Evolutionary conservation across 1,284 basidiomycete species (phyloP), one percentile per base, ranked within the genome.

Genomic region (Apiotrichum akiyoshidainum): DNA sequence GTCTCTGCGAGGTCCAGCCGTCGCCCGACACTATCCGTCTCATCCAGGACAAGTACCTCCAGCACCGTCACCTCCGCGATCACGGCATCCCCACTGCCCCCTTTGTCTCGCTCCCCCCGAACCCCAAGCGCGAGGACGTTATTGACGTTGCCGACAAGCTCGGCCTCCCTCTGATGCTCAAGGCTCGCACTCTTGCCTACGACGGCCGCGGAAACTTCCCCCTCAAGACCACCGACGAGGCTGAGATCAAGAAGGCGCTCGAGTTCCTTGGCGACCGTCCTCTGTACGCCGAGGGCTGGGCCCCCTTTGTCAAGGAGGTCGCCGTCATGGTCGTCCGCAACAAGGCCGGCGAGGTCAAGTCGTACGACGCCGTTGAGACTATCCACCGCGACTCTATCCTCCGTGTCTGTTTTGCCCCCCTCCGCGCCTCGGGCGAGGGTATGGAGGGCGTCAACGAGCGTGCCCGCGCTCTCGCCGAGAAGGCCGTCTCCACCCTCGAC

Each of bases 311-410:
- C 40, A 88, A 88, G 70, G 95, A 99, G 76, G 87, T 98, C 33
- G 93, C 95, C 0, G 94, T 99, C 48, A 97, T 99, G 90, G 96
- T 99, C 14, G 94, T 98, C 2, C 86, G 92, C 31, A 86, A 88
- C 16, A 81, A 81, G 9, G 75, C 80, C 19, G 94, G 92, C 14
- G 83, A 90, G 57, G 87, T 94, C 5, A 75, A 80, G 31, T 88
- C 89, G 10, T 99, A 99, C 73, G 92, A 95, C 26, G 87, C 86
- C 1, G 96, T 98, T 26, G 93, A 99, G 80, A 99, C 96, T 0
- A 82, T 99, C 16, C 96, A 99, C 79, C 89, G 90, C 78, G 85
- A 98, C 64, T 95, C 87, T 70, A 90, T 99, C 54, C 92, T 96
- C 70, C 90, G 98, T 72, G 84, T 97, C 19, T 98, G 44, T 88